Evolutionary conservation across 148 eudicot genomes (phyloP), one percentile per base, ranked within the genome.

Genomic region (Rhododendron griersonianum): DNA sequence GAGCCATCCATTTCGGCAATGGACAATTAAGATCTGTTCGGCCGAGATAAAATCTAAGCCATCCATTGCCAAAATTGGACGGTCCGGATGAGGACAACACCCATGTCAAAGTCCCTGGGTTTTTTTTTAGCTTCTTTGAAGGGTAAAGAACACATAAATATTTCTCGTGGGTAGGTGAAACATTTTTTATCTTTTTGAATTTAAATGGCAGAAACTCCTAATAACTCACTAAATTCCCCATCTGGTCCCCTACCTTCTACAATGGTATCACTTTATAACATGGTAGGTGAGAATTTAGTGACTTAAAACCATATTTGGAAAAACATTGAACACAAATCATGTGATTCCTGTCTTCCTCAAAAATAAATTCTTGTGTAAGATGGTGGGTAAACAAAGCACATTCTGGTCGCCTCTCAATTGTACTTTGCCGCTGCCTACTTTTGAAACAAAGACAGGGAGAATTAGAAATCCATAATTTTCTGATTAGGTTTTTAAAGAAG

Each of bases 231-330:
- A 21, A 82, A 59, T 11, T 82, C 35, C 21, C 48, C 2, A 11
- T 59, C 33, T 41, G 77, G 77, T 23, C 63, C 35, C 77, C 13
- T 7, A 25, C 77, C 37, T 65, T 25, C 55, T 45, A 6, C 25
- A 44, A 71, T 30, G 35, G 65, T 67, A 44, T 45, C 39, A 50
- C 77, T 44, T 50, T 82, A 28, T 7, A 83, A 45, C 10, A 25
- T 19, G 84, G 33, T 65, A n/a, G 77, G 77, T 83, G 77, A 23
- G 77, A 25, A 83, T 83, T 83, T 83, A 83, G 23, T 57, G 41
- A 65, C 33, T 75, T 65, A 63, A 47, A 47, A 41, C 23, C 28
- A n/a, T n/a, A 15, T 2, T 45, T 67, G 7, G 65, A 65, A 65
- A 65, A 83, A n/a, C 23, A 83, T n/a, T 41, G 45, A 28, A 7